Conservation (phyloP, 768 basidiomycete species). For the Termitomyces sp. region DNA sequence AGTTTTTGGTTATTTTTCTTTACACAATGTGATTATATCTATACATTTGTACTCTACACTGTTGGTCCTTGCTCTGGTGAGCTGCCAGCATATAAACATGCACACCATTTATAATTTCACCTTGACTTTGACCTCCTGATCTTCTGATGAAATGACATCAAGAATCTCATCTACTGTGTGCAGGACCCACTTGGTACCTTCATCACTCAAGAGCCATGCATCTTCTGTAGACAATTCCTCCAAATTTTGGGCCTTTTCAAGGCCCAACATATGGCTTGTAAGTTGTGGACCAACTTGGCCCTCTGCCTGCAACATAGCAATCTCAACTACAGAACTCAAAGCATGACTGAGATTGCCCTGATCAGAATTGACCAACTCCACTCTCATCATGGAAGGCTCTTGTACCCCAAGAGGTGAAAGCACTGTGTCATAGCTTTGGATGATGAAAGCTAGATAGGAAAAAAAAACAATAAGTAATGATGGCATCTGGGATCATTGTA, state of each 20-base stretch:
- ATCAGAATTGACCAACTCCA: conserved; percentile 40
- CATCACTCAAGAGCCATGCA: conserved; percentile 75
- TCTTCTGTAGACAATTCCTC: conserved; percentile 64
- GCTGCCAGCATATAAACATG: neutral
- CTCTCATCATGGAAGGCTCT: conserved; percentile 36
- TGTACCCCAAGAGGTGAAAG: conserved; percentile 59
- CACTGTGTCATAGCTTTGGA: conserved; percentile 78
- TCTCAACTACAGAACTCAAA: conserved; percentile 78
- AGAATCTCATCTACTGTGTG: conserved; percentile 77
- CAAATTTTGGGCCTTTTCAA: conserved; percentile 73
- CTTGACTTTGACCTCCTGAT: conserved; percentile 37
- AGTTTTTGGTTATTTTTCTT: too few relatives aligned
- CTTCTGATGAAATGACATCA: conserved; percentile 58
- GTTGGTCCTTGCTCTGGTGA: too few relatives aligned
- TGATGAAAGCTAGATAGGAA: conserved; percentile 63
- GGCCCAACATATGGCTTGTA: conserved; percentile 82
- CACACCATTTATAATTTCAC: conserved; percentile 51
- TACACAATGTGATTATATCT: too few relatives aligned
- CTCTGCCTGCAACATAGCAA: conserved; percentile 81
- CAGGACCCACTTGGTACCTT: conserved; percentile 86
- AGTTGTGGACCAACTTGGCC: conserved; percentile 83
- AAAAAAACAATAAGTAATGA: conserved; percentile 1
- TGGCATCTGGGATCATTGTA: conserved; percentile 9
- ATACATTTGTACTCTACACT: too few relatives aligned
- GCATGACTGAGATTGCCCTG: conserved; percentile 85